Base-by-base conservation (phyloP, 2,329 filamentous ascomycete species). In the Rosellinia necatrix region DNA sequence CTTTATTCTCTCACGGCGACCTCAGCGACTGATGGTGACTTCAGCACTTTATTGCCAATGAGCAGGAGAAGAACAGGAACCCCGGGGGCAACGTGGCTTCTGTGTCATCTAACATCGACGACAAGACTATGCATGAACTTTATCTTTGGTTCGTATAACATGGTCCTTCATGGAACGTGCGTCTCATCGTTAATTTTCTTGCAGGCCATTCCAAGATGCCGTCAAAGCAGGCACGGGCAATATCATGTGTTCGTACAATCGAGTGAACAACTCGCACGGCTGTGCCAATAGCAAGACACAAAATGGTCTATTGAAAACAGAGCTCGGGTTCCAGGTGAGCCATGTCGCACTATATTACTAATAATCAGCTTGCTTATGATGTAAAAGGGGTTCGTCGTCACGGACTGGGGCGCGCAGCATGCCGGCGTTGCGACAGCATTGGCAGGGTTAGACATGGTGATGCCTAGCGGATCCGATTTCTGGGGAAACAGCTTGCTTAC, bases 61-160 rank as follows among this genome's bases (percentile, higher is more conserved):
- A 96, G 70, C 91, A 96, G 70, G 91, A 96, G 69, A 86, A 75
- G 6, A 76, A 79, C 80, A 88, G 80, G 75, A 88, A 74, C 81
- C 88, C 83, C 72, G 82, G 79, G 49, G 68, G 62, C 17, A 78
- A 86, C 40, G 77, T 81, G 4, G 80, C 85, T 54, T 67, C 78
- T 0, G 67, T 81, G 2, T 81, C 77, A 1, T 75, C 78, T 9
- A 87, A 87, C 50, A 77, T 87, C 17, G 83, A 86, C 50, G 84
- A 87, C 64, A 76, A 78, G 49, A 82, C 83, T 0, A 78, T 86
- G 68, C 79, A 86, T 38, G 80, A 84, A 69, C 70, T 89, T 0
- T 90, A 89, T 60, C 74, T 87, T 1, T 90, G 87, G 86, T 78
- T 62, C 24, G 74, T 53, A n/a, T n/a, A 17, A n/a, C 27, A 30